phyloP scores from a whole-genome alignment of 768 basidiomycete species.

The Antrodiella citrinella region DNA sequence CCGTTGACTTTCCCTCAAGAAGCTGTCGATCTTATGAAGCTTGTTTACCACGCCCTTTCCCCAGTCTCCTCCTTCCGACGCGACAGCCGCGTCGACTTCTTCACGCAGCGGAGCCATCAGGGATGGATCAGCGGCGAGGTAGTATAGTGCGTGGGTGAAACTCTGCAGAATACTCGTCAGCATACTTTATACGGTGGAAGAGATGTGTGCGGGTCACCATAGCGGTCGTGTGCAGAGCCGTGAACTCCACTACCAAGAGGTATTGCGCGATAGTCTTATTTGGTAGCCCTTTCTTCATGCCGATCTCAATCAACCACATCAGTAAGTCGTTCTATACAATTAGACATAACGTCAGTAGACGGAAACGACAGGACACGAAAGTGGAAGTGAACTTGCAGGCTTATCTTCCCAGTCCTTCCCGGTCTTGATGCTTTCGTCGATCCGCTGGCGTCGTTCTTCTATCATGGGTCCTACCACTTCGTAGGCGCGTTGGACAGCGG shows the following conservation, averaged over 20 bases:
- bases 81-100: constrained; percentile 17
- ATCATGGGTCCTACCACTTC: constrained; percentile 27
- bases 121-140: constrained; percentile 21
- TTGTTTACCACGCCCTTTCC: constrained; percentile 19
- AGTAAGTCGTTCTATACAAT: constrained; percentile 29
- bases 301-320: constrained; percentile 32
- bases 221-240: constrained; percentile 33
- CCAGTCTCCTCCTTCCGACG: constrained; percentile 19
- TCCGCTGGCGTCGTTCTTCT: constrained; percentile 24
- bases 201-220: constrained; percentile 27
- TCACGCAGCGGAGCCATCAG: constrained; percentile 19
- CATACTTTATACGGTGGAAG: no score
- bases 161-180: constrained; percentile 20
- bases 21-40: constrained; percentile 25
- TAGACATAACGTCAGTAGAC: neutral
- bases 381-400: constrained; percentile 25
- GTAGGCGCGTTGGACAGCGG: constrained; percentile 9
- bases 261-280: constrained; percentile 14
- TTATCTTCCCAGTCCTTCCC: constrained; percentile 27
- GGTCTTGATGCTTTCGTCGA: constrained; percentile 14
- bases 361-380: neutral
- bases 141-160: constrained; percentile 21
- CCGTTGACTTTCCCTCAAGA: constrained; percentile 22
- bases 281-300: constrained; percentile 14
- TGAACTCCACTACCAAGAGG: constrained; percentile 33